These are phyloP conservation scores for Rhododendron henanense DNA, from an alignment of 148 eudicot genomes.

Conservation along the genomic window DNA sequence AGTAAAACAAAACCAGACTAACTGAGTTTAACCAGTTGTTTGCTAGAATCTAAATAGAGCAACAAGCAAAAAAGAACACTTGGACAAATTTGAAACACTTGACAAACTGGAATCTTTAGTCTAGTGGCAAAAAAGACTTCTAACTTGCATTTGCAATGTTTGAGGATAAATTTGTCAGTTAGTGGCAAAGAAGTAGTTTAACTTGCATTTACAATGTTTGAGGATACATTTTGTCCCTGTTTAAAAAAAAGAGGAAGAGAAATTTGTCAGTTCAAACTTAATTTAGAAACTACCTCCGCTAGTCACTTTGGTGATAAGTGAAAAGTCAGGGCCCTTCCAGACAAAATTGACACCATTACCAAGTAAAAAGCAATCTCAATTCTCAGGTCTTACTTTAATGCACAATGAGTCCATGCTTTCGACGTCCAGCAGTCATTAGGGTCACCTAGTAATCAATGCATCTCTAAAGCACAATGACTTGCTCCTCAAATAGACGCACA, in stretches of 20 bases:
- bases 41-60: neutral
- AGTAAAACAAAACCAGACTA: neutral
- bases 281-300: neutral
- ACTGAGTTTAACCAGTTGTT: neutral
- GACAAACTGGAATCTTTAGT: neutral
- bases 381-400: neutral
- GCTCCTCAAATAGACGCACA: neutral
- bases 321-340: neutral
- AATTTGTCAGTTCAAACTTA: neutral
- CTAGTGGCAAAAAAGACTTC: neutral
- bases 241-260: neutral
- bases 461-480: neutral
- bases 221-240: neutral
- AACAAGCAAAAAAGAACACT: neutral
- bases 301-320: neutral
- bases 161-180: neutral
- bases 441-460: neutral
- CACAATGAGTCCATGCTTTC: neutral
- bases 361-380: neutral
- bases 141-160: neutral
- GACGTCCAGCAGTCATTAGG: neutral
- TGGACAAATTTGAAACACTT: neutral
- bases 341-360: neutral
- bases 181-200: no score
- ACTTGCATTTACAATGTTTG: neutral